phyloP scores from a whole-genome alignment of 768 basidiomycete genomes.

The Serendipita sp. region DNA sequence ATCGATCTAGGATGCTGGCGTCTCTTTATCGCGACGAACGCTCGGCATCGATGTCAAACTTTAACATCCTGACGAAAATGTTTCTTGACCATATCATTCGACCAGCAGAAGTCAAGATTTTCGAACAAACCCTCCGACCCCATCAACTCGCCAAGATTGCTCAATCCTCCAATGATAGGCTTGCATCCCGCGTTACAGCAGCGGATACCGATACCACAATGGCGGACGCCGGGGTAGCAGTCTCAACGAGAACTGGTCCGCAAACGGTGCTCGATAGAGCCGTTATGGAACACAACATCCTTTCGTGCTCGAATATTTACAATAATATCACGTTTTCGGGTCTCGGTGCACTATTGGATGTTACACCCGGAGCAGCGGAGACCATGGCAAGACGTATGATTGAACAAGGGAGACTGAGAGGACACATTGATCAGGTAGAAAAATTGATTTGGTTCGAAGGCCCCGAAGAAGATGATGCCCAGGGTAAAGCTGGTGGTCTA shows the following conservation, averaged over 20 bases:
- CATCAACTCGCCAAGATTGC: conserved; percentile 91
- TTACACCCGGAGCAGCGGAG: conserved; percentile 86
- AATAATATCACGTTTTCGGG: conserved; percentile 94
- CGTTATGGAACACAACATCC: conserved; percentile 96
- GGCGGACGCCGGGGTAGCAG: conserved; percentile 28
- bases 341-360: conserved; percentile 74
- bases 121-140: conserved; percentile 69
- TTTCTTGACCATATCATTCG: conserved; percentile 95
- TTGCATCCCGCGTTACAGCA: conserved; percentile 49
- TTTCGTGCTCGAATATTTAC: conserved; percentile 93
- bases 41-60: conserved; percentile 56
- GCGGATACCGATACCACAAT: conserved; percentile 29
- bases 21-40: conserved; percentile 91
- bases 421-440: conserved; percentile 91
- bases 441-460: conserved; percentile 88
- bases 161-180: conserved; percentile 65
- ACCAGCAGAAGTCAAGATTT: conserved; percentile 72
- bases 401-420: conserved; percentile 85
- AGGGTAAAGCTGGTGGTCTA: conserved; percentile 85
- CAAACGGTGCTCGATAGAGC: conserved; percentile 92
- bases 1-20: conserved; percentile 82
- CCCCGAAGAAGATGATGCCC: conserved; percentile 77
- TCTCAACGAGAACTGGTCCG: conserved; percentile 74
- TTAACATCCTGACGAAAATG: conserved; percentile 93
- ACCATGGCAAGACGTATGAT: conserved; percentile 98